These are phyloP conservation scores for Exophiala spinifera DNA, from an alignment of 2,329 filamentous ascomycete genomes.

Conservation along the genomic window DNA sequence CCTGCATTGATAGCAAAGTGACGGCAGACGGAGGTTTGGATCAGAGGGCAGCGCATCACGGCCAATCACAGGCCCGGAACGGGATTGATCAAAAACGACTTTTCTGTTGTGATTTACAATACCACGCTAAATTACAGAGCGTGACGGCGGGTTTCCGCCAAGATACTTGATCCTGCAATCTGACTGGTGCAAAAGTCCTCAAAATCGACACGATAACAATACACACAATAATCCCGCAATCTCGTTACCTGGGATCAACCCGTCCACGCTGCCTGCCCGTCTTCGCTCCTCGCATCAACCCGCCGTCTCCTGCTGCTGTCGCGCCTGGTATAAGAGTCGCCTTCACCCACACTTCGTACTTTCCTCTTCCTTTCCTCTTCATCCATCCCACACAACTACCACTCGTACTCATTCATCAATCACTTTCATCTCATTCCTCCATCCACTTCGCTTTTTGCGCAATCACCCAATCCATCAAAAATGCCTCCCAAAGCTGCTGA, in stretches of 20 bases:
- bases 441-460: conserved; percentile 25
- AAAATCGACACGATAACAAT: conserved; percentile 28
- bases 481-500: conserved; percentile 98
- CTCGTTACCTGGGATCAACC: conserved; percentile 25
- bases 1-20: conserved; percentile 31
- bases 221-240: conserved; percentile 23
- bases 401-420: conserved; percentile 29
- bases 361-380: conserved; percentile 33
- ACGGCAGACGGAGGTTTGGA: conserved; percentile 15
- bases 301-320: conserved; percentile 35
- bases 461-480: conserved; percentile 49
- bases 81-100: conserved; percentile 28
- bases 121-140: conserved; percentile 12
- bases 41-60: conserved; percentile 23
- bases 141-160: conserved; percentile 23
- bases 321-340: conserved; percentile 45
- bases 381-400: conserved; percentile 37
- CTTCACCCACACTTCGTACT: conserved; percentile 40
- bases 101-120: conserved; percentile 30
- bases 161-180: conserved; percentile 21
- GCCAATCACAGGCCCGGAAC: conserved; percentile 24
- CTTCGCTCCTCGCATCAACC: conserved; percentile 43
- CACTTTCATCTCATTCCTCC: conserved; percentile 23
- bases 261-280: conserved; percentile 7
- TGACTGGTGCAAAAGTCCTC: conserved; percentile 22